Evolutionary conservation across 257 asterid genomes (phyloP).

Genomic region (Nicotiana sylvestris): DNA sequence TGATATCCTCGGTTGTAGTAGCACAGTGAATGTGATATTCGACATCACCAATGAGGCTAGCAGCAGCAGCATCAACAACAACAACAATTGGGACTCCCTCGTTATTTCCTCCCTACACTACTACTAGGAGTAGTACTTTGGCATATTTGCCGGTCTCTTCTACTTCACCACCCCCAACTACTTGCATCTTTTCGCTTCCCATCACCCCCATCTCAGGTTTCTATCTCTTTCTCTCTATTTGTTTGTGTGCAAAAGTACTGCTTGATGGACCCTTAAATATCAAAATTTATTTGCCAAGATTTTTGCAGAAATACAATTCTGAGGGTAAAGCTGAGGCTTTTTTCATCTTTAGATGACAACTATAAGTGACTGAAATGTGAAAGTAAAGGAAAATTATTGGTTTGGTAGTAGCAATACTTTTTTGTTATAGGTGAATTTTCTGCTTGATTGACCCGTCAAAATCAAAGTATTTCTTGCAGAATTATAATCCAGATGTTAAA

Average conservation of each 20-base stretch:
- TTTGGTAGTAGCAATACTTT: no score
- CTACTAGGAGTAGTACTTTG: neutral
- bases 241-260: neutral
- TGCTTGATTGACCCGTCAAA: no score
- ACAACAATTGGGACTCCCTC: neutral
- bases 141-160: neutral
- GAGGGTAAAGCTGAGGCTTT: neutral
- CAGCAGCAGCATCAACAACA: neutral
- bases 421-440: no score
- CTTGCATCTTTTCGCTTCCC: neutral
- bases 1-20: neutral
- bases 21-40: neutral
- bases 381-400: neutral
- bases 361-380: neutral
- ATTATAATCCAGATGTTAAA: no score
- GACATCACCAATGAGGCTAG: neutral
- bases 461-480: no score
- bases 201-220: conserved; percentile 2
- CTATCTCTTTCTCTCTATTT: neutral
- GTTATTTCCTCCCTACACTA: neutral
- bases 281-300: neutral
- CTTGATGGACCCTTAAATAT: neutral
- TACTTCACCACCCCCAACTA: neutral
- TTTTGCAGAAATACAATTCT: neutral
- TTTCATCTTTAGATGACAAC: neutral